Conservation (phyloP, 2,329 filamentous ascomycete genomes). For the Cordyceps cicadae region DNA sequence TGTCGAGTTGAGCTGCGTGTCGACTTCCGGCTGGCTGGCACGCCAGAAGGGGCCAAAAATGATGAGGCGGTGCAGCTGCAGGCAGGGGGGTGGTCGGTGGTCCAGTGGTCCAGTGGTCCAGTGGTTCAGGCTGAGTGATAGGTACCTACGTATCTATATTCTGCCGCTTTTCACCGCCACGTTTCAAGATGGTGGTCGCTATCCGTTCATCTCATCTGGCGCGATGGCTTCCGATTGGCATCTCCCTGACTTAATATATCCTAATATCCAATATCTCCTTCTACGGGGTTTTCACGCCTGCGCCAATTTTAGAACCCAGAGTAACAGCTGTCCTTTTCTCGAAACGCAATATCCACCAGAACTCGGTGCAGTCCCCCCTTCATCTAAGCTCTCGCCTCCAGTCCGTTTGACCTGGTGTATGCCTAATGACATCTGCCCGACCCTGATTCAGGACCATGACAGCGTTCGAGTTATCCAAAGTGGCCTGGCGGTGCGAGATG, state of each 20-base stretch:
- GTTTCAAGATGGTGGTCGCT: too few species aligned
- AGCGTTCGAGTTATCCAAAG: not conserved
- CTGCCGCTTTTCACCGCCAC: not conserved
- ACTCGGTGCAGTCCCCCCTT: too few species aligned
- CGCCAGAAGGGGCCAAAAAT: not conserved
- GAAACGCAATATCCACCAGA: too few species aligned
- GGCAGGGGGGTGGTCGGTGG: too few species aligned
- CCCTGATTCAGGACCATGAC: not conserved
- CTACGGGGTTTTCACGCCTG: too few species aligned
- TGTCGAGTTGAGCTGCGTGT: slow-evolving; percentile 1
- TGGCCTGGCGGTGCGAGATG: not conserved
- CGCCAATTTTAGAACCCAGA: too few species aligned
- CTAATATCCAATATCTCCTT: too few species aligned
- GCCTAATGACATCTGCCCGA: not conserved
- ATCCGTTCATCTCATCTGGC: too few species aligned
- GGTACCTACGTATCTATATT: not conserved
- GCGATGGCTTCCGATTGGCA: too few species aligned
- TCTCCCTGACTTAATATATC: too few species aligned
- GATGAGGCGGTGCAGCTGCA: not conserved
- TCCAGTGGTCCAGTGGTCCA: too few species aligned
- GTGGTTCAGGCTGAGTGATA: not conserved
- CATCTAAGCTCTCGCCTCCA: not conserved
- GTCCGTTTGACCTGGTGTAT: not conserved
- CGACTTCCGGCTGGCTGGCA: not conserved
- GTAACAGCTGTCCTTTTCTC: too few species aligned